Percentiles rank a stretch among this genome's conserved stretches.
phyloP scores from a whole-genome alignment of 2,329 filamentous ascomycete species.

The Monilinia aucupariae region DNA sequence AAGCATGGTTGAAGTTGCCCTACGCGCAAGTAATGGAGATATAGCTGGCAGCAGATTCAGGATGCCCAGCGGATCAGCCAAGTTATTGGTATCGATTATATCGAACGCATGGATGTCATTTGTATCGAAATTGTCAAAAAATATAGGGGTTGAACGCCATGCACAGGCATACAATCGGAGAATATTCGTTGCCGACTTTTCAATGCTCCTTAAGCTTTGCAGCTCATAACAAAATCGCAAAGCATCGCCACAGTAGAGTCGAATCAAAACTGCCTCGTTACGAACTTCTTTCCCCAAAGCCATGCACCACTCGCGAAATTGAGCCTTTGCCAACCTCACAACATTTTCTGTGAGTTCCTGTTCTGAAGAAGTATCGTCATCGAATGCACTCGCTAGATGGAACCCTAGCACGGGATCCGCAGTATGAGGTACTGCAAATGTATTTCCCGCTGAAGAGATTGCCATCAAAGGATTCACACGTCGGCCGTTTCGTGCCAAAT shows the following conservation, averaged over 20 bases:
- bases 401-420: slow-evolving; percentile 20
- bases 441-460: not conserved
- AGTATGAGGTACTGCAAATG: slow-evolving; percentile 12
- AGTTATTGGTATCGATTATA: slow-evolving; percentile 21
- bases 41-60: slow-evolving; percentile 19
- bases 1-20: slow-evolving; percentile 13
- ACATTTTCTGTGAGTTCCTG: not conserved
- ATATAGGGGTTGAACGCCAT: not conserved
- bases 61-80: slow-evolving; percentile 18
- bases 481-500: not conserved
- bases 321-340: slow-evolving; percentile 5
- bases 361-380: not conserved
- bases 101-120: not conserved
- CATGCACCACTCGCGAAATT: slow-evolving; percentile 13
- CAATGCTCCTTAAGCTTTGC: slow-evolving; percentile 11
- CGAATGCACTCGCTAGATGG: slow-evolving; percentile 18
- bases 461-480: slow-evolving; percentile 18
- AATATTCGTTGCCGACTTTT: not conserved
- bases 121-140: not conserved
- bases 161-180: not conserved
- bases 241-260: slow-evolving; percentile 20
- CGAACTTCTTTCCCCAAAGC: slow-evolving; percentile 8
- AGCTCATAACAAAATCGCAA: slow-evolving; percentile 19
- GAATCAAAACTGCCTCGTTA: not conserved
- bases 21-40: slow-evolving; percentile 16